A percentile compares a stretch with the other conserved stretches of the same genome.
Conservation (phyloP, 2,329 filamentous ascomycete genomes). For the Elsinoe necatrix region DNA sequence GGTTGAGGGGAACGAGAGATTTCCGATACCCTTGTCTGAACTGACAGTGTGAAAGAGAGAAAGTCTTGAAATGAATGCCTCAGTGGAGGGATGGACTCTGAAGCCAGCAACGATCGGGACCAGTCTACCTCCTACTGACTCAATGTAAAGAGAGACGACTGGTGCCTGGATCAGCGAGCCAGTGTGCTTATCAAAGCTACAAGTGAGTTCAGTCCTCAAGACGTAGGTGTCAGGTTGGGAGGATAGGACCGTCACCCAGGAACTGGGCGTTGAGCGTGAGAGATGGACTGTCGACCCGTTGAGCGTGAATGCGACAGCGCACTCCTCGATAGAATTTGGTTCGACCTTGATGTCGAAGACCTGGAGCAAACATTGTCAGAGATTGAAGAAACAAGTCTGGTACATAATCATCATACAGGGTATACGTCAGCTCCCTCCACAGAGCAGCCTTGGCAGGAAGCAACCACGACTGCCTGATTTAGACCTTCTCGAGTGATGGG, state of each 20-base stretch:
- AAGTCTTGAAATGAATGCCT: slow-evolving; percentile 14
- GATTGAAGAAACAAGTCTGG: neutral
- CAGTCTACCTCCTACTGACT: neutral
- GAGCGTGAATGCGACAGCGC: slow-evolving; percentile 14
- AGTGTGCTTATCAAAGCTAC: neutral
- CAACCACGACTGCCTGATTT: slow-evolving; percentile 16
- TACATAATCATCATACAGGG: slow-evolving; percentile 16
- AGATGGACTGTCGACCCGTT: slow-evolving; percentile 12
- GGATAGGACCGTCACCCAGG: neutral
- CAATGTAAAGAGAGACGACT: slow-evolving; percentile 1
- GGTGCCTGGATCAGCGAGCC: neutral
- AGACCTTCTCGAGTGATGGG: neutral
- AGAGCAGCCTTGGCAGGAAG: slow-evolving; percentile 18
- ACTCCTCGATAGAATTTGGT: slow-evolving; percentile 11
- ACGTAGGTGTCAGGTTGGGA: neutral
- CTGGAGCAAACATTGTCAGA: slow-evolving; percentile 14
- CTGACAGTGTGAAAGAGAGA: slow-evolving; percentile 11
- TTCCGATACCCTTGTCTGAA: neutral
- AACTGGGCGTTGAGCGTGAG: neutral
- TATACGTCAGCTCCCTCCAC: slow-evolving; percentile 19
- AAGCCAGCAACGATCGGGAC: neutral
- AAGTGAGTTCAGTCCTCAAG: neutral
- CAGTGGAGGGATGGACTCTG: neutral
- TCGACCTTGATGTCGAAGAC: slow-evolving; percentile 14
- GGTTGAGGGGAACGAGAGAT: neutral